Evolutionary conservation across 2,329 filamentous ascomycete genomes (phyloP), one percentile per base, ranked within the genome.

Genomic region (Trichoderma sp.): DNA sequence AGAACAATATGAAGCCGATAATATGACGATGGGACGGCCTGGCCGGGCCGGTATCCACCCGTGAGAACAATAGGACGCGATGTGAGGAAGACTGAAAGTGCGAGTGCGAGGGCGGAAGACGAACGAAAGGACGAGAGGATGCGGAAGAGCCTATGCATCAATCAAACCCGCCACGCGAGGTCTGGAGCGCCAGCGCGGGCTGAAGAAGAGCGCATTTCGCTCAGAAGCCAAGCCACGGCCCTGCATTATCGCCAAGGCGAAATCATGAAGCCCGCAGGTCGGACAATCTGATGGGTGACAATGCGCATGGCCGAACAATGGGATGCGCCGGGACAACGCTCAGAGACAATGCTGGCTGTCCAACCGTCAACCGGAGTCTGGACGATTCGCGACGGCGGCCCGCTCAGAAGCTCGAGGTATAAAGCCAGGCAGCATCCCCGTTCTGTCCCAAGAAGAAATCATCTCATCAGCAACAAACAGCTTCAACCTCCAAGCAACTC

Each of bases 1-100:
- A 51, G 58, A 51, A 61, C 58, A 61, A 61, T 61, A 61, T 51
- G 47, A 61, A 61, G 15, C 21, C 9, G 34, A 61, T 19, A 43
- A 14, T 26, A 50, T 39, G 7, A 19, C 17, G 34, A 59, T 19
- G 30, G 26, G 50, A 7, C 50, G 5, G 28, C 17, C 10, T 45
- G 28, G 45, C 24, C 30, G 30, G 2, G 51, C 7, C 14, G 48
- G 34, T 7, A 41, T 19, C 21, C 45, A 43, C 47, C 28, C 17
- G 10, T 24, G 24, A 34, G 34, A 51, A 61, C 30, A 61, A 61
- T 60, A 43, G 15, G 30, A 50, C 41, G n/a, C n/a, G 19, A 41
- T 10, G 15, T 43, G 30, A 60, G 34, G 10, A 19, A 43, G 19
- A 19, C 12, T 39, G 14, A 41, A 50, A 10, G 43, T 9, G 17